Conservation (phyloP, 176 grass and related monocot species). For the Hyparrhenia diplandra region DNA sequence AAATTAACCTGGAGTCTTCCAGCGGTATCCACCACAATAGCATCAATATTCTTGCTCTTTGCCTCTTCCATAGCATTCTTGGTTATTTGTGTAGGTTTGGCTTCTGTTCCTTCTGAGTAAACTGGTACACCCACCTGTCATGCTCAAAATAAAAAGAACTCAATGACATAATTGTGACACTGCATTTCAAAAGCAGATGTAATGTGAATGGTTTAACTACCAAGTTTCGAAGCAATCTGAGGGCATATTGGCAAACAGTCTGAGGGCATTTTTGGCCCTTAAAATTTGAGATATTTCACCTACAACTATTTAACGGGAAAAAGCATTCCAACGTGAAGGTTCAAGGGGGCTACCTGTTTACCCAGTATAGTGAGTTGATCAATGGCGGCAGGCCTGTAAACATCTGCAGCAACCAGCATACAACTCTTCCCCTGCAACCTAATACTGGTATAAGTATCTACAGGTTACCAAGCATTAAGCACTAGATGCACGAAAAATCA, state of each 20-base stretch:
- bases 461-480: conserved; percentile 8
- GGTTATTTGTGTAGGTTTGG: conserved; percentile 80
- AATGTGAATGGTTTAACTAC: neutral
- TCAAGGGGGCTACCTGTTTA: conserved; percentile 53
- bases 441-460: conserved; percentile 38
- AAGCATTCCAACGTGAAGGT: neutral
- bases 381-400: conserved; percentile 98
- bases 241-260: neutral
- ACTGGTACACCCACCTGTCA: conserved; percentile 81
- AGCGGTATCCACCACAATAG: conserved; percentile 90
- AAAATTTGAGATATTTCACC: neutral
- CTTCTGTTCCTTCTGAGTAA: conserved; percentile 75
- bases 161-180: neutral
- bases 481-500: neutral
- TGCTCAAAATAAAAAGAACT: conserved; percentile 1
- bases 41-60: conserved; percentile 73
- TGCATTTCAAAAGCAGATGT: neutral
- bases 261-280: too few species aligned
- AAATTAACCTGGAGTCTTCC: conserved; percentile 72
- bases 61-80: conserved; percentile 82
- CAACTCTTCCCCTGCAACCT: conserved; percentile 93
- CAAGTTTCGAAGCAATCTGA: neutral
- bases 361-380: conserved; percentile 89
- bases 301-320: neutral
- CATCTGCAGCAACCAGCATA: conserved; percentile 91